A percentile compares a stretch with the other conserved stretches of the same genome.
Evolutionary conservation across 2,329 filamentous ascomycete genomes (phyloP).

Genomic region (Botrytis aclada): DNA sequence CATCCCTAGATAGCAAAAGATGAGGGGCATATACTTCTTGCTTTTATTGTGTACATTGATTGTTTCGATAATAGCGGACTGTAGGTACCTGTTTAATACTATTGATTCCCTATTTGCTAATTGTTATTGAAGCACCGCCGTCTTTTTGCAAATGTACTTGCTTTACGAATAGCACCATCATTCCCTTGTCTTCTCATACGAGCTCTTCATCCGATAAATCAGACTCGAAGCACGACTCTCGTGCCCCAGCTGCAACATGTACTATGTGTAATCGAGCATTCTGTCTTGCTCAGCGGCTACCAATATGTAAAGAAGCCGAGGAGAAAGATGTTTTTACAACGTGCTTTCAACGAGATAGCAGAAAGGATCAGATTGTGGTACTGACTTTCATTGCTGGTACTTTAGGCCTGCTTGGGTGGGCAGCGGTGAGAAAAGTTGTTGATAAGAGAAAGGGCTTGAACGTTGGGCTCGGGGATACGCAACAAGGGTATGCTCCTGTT

Average conservation of each 20-base stretch:
- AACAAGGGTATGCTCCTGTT: constrained; percentile 31
- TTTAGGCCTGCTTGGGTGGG: constrained; percentile 57
- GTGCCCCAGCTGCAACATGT: constrained; percentile 49
- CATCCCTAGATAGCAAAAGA: neutral
- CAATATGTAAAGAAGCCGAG: constrained; percentile 60
- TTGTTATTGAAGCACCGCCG: constrained; percentile 49
- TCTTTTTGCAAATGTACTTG: constrained; percentile 70
- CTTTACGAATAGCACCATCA: constrained; percentile 67
- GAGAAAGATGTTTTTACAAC: constrained; percentile 60
- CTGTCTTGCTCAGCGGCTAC: constrained; percentile 56
- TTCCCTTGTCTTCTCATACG: constrained; percentile 48
- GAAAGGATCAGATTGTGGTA: constrained; percentile 65
- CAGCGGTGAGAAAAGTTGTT: constrained; percentile 49
- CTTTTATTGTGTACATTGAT: constrained; percentile 26
- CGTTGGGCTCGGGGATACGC: constrained; percentile 26
- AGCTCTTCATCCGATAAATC: constrained; percentile 26
- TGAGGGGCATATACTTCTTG: constrained; percentile 13
- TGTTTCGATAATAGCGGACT: constrained; percentile 29
- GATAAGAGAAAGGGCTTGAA: constrained; percentile 41
- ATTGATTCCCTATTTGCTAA: constrained; percentile 25
- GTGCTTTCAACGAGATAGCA: constrained; percentile 65
- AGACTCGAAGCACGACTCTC: constrained; percentile 22
- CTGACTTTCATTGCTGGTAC: constrained; percentile 62
- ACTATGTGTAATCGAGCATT: constrained; percentile 63
- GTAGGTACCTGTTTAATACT: constrained; percentile 26